These are phyloP conservation scores for Royoungia palumana DNA, from an alignment of 768 basidiomycete species.

Conservation along the genomic window DNA sequence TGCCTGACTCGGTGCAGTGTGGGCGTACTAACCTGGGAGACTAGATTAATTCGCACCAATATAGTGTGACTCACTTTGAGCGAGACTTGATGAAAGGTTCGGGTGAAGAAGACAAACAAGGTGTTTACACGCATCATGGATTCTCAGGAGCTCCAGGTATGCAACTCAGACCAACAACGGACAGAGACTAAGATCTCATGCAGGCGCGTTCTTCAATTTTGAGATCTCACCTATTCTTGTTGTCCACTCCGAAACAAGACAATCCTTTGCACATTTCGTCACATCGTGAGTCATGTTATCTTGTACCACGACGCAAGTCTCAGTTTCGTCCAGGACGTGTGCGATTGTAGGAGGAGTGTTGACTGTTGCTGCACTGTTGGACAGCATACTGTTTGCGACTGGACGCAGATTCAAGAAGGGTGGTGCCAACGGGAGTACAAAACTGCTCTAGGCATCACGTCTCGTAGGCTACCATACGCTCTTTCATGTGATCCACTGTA, in stretches of 20 bases:
- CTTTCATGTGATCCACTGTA: not conserved
- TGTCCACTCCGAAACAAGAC: conserved; percentile 84
- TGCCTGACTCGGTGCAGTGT: not conserved
- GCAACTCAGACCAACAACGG: conserved; percentile 4
- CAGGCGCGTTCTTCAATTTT: conserved; percentile 86
- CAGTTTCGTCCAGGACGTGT: conserved; percentile 62
- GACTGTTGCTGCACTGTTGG: conserved; percentile 87
- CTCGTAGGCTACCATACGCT: conserved; percentile 3
- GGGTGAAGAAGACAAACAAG: conserved; percentile 54
- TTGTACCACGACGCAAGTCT: not conserved
- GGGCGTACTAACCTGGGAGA: conserved; percentile 6
- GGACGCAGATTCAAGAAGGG: conserved; percentile 70
- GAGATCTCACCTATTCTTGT: conserved; percentile 97
- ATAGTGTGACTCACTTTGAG: conserved; percentile 95
- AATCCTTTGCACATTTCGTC: conserved; percentile 96
- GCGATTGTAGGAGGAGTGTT: conserved; percentile 97
- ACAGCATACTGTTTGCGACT: conserved; percentile 83
- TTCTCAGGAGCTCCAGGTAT: conserved; percentile 65
- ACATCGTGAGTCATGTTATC: conserved; percentile 74
- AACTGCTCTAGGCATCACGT: conserved; percentile 29
- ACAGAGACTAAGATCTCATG: not conserved
- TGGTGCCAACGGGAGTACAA: conserved; percentile 28
- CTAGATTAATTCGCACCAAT: conserved; percentile 87
- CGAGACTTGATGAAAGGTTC: conserved; percentile 74
- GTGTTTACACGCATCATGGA: conserved; percentile 74